Base-by-base conservation (phyloP, 2,329 filamentous ascomycete species). In the Paraconiothyrium brasiliense region DNA sequence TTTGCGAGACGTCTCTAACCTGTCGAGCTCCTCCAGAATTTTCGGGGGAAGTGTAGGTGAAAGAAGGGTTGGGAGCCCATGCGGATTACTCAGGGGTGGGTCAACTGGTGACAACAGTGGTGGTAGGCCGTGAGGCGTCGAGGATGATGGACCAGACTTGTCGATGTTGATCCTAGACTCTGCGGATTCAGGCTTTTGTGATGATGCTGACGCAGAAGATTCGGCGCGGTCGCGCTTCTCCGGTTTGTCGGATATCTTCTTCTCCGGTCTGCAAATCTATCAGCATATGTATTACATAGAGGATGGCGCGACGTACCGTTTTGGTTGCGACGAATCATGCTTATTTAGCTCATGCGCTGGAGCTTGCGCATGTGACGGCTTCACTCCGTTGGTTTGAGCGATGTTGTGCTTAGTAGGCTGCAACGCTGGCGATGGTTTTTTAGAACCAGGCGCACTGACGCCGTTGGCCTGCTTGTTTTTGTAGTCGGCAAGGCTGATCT, bases 401-500 rank as follows among this genome's bases (percentile, higher is more conserved):
- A 59, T 37, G 20, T 60, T 46, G 24, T 68, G 61, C 59, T 73
- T 75, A 2, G 72, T 65, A 5, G 73, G 69, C 10, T 59, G 62
- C 27, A 70, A 59, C 20, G 65, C 71, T 3, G 74, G 71, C 27
- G 74, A 77, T n/a, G 57, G 65, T 34, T 73, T 71, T 64, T 78
- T 78, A 4, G 71, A 72, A 30, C 68, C 65, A 13, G 75, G 67
- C 2, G 74, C 70, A 27, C 67, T 67, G 57, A 71, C 63, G 50
- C 74, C 77, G 60, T 72, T 78, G 3, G 71, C 83, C 71, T 82
- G 74, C 67, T 87, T 87, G 62, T 83, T 85, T 75, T 86, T 88
- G 76, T 89, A 90, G 43, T 85, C 86, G 46, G 82, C 85, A 57
- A 89, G 75, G 58, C 81, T 87, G 63, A 89, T 88, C 75, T 88